Base-by-base conservation (phyloP, 495 filamentous ascomycete genomes). In the Emericellopsis terricola region DNA sequence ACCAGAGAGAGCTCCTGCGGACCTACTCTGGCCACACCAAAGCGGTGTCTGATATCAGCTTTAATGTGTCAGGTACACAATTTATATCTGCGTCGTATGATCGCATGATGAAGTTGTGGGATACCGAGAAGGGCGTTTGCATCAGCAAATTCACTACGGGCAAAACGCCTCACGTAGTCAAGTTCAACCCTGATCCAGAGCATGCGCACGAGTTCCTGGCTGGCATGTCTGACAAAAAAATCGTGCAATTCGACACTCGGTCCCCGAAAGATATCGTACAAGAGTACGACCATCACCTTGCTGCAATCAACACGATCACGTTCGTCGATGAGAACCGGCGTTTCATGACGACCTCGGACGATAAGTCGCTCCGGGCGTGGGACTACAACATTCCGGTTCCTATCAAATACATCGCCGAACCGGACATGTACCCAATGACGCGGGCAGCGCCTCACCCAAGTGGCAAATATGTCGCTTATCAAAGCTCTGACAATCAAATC, bases 171-270 rank as follows among this genome's bases (percentile, higher is more conserved):
- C 89, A 99, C 48, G 87, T 94, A 38, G 66, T 96, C 46, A 75
- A 76, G 41, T 94, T 94, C 71, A 87, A 94, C 56, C 87, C 87
- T 0, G 62, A 69, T 32, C 55, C 66, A 0, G 75, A 79, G n/a
- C 66, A 73, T 41, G 68, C 70, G 2, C 76, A 87, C 47, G 86
- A 94, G 53, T 99, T 99, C 62, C 58, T 99, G 36, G 84, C 83
- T 20, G 89, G 89, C 47, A 81, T 94, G 78, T 84, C 80, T 14
- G 89, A 99, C 59, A 96, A 97, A 57, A 87, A 93, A 62, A 99
- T 99, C 42, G 69, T 99, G 19, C 89, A 99, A 48, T 99, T 92
- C 56, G 89, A 99, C 51, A 86, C 77, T 7, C 70, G 89, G 13
- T 75, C 74, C 7, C 73, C 74, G 40, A 49, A 50, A 35, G 78